Percentiles rank a stretch among this genome's conserved stretches.
phyloP scores from a whole-genome alignment of 306 rosid species.

The Rosa multiflora region DNA sequence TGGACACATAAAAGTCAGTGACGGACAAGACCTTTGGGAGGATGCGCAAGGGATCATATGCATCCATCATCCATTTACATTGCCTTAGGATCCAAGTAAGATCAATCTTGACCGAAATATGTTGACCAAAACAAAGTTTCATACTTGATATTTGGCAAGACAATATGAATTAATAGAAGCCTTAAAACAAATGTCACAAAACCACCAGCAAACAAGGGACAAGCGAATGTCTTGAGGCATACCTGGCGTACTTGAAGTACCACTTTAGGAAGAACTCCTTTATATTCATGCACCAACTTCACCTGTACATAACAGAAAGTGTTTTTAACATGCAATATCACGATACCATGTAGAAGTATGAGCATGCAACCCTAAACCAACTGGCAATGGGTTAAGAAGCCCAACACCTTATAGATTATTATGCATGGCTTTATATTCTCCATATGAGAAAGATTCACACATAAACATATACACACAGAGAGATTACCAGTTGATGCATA shows the following conservation, averaged over 20 bases:
- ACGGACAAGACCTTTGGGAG: background rate
- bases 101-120: background rate
- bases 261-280: conserved; percentile 82
- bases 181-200: background rate
- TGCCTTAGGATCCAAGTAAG: background rate
- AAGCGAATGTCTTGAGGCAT: conserved; percentile 2
- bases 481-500: background rate
- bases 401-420: background rate
- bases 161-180: background rate
- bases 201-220: background rate
- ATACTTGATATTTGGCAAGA: background rate
- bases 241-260: conserved; percentile 73
- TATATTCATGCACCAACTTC: conserved; percentile 64
- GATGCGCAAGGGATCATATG: background rate
- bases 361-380: background rate
- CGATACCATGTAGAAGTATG: background rate
- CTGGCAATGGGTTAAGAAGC: background rate
- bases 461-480: background rate
- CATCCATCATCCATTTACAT: background rate
- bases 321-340: conserved; percentile 13
- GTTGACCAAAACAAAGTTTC: background rate
- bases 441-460: background rate
- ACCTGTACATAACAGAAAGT: conserved; percentile 45
- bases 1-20: background rate
- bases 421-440: background rate